Conservation (phyloP, 2,329 filamentous ascomycete species). For the Xylaria digitata region DNA sequence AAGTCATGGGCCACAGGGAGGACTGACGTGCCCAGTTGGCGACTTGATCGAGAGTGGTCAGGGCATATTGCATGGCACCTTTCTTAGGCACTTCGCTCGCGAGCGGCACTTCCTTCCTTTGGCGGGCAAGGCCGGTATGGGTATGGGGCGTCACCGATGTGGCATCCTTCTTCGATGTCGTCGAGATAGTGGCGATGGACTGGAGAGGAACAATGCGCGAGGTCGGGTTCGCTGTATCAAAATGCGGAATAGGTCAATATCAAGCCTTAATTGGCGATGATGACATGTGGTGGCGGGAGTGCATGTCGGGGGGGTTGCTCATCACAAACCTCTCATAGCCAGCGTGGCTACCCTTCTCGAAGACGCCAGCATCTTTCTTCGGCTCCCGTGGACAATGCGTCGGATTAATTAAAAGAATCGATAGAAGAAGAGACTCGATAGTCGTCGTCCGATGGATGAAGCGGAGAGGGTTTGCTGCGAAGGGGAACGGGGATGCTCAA, state of each 20-base stretch:
- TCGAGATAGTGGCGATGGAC: slow-evolving; percentile 73
- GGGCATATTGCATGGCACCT: slow-evolving; percentile 83
- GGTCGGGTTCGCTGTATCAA: slow-evolving; percentile 70
- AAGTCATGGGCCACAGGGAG: slow-evolving; percentile 89
- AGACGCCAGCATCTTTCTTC: slow-evolving; percentile 54
- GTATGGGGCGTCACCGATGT: slow-evolving; percentile 65
- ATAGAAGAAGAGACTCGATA: neutral
- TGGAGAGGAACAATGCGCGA: slow-evolving; percentile 73
- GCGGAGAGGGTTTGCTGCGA: slow-evolving; percentile 33
- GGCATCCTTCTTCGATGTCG: slow-evolving; percentile 72
- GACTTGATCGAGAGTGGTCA: slow-evolving; percentile 84
- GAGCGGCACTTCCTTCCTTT: slow-evolving; percentile 78
- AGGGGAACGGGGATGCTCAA: slow-evolving; percentile 25
- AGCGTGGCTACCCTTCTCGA: slow-evolving; percentile 56
- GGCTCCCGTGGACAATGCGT: slow-evolving; percentile 6
- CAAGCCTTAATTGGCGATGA: slow-evolving; percentile 19
- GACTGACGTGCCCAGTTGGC: slow-evolving; percentile 87
- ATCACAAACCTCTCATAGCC: slow-evolving; percentile 55
- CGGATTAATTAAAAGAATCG: neutral
- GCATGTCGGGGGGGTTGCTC: slow-evolving; percentile 6
- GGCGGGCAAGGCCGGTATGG: slow-evolving; percentile 65
- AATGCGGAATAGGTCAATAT: slow-evolving; percentile 43
- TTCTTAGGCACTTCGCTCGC: slow-evolving; percentile 83
- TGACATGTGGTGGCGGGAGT: neutral
- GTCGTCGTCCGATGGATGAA: slow-evolving; percentile 24